These are phyloP conservation scores for Penicillium egyptiacum DNA, from an alignment of 495 filamentous ascomycete species.

Conservation along the genomic window DNA sequence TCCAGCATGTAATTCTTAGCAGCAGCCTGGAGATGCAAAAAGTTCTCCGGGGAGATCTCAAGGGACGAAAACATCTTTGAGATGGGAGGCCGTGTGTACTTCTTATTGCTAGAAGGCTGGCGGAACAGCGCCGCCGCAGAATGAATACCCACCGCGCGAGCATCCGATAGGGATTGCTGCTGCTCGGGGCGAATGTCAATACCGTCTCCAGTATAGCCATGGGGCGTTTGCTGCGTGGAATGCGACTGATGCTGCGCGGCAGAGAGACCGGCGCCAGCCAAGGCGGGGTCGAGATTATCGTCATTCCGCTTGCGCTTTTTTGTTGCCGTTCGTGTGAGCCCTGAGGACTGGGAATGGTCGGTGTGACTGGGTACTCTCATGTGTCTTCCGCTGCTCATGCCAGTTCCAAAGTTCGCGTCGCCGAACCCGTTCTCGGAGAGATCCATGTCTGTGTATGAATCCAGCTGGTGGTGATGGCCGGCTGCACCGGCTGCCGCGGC, in stretches of 20 bases:
- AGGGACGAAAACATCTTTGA: conserved; percentile 60
- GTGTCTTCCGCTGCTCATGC: conserved; percentile 31
- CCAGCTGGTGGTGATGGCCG: conserved; percentile 41
- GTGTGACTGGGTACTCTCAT: conserved; percentile 40
- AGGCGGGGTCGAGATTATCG: conserved; percentile 47
- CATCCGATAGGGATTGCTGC: conserved; percentile 44
- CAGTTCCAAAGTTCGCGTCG: conserved; percentile 36
- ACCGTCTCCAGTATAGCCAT: conserved; percentile 35
- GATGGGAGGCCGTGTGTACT: conserved; percentile 62
- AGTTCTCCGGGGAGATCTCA: conserved; percentile 57
- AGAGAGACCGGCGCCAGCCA: conserved; percentile 32
- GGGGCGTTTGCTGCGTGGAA: conserved; percentile 29
- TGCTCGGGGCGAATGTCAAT: conserved; percentile 41
- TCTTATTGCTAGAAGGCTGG: conserved; percentile 53
- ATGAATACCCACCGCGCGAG: conserved; percentile 54
- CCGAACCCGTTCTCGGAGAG: conserved; percentile 46
- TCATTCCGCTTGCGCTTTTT: conserved; percentile 49
- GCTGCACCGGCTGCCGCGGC: conserved; percentile 41
- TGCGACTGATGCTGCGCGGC: conserved; percentile 34
- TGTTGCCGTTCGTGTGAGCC: conserved; percentile 53
- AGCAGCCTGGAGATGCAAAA: conserved; percentile 57
- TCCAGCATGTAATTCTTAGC: conserved; percentile 64
- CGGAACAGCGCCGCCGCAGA: conserved; percentile 61
- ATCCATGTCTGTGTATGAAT: conserved; percentile 44
- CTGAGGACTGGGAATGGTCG: conserved; percentile 75